These are phyloP conservation scores for Nelumbo lutea DNA, from an alignment of 164 flowering plant genomes.

Conservation along the genomic window DNA sequence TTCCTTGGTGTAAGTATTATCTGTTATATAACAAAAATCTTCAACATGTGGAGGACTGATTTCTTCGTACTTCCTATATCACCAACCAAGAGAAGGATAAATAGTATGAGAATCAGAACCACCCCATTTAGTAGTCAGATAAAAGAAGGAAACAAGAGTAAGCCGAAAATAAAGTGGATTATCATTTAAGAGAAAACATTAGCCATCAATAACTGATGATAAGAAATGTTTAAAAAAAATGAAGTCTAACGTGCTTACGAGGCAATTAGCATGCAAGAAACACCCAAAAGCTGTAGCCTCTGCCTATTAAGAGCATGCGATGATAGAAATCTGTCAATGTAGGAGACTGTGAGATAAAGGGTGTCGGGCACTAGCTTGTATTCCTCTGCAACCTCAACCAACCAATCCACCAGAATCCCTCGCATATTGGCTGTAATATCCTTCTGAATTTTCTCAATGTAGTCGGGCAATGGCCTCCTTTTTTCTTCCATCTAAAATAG, in stretches of 20 bases:
- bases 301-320: conserved; percentile 32
- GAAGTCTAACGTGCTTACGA: conserved; percentile 42
- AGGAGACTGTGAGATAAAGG: conserved; percentile 55
- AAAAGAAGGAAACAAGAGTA: not conserved
- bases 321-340: conserved; percentile 64
- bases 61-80: conserved; percentile 83
- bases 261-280: conserved; percentile 84
- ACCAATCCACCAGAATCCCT: conserved; percentile 66
- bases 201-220: not conserved
- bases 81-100: not conserved
- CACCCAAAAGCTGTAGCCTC: conserved; percentile 70
- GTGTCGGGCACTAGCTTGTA: conserved; percentile 63
- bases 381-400: conserved; percentile 78
- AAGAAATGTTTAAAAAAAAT: not conserved
- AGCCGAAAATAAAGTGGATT: not conserved
- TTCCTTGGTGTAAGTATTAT: conserved; percentile 68
- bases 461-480: conserved; percentile 50
- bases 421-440: conserved; percentile 62
- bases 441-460: conserved; percentile 51
- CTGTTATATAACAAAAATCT: conserved; percentile 83
- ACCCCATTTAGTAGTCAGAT: not conserved
- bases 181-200: not conserved
- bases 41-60: conserved; percentile 80
- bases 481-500: conserved; percentile 36
- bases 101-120: not conserved